A percentile compares a stretch with the other conserved stretches of the same genome.
phyloP scores from a whole-genome alignment of 2,329 filamentous ascomycete genomes.

The Trichothecium sympodiale region DNA sequence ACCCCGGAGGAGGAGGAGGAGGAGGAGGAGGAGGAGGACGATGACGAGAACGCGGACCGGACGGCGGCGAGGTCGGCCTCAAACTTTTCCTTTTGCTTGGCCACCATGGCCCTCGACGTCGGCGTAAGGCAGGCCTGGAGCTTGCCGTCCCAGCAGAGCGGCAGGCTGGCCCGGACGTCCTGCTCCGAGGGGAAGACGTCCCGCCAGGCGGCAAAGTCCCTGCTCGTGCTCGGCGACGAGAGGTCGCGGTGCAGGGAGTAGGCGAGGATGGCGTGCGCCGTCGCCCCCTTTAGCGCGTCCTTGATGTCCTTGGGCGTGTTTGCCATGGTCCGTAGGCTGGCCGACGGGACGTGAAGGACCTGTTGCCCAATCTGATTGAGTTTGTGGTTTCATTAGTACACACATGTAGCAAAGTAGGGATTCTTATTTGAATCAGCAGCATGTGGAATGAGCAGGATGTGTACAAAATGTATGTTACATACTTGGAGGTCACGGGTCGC shows the following conservation, averaged over 20 bases:
- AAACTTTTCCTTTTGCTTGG: slow-evolving; percentile 38
- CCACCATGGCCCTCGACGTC: slow-evolving; percentile 30
- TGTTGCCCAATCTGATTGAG: slow-evolving; percentile 29
- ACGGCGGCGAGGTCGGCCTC: slow-evolving; percentile 27
- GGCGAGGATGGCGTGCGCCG: slow-evolving; percentile 64
- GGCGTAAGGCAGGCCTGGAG: slow-evolving; percentile 32
- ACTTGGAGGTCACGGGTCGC: slow-evolving; percentile 58
- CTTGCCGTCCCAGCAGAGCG: slow-evolving; percentile 32
- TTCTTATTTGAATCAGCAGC: no score
- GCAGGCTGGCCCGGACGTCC: slow-evolving; percentile 42
- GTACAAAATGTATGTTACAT: slow-evolving; percentile 10
- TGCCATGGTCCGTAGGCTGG: slow-evolving; percentile 52
- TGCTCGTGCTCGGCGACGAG: no score
- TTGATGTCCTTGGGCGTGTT: slow-evolving; percentile 44
- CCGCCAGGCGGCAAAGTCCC: slow-evolving; percentile 35
- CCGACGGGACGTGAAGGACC: slow-evolving; percentile 54
- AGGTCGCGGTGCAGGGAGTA: slow-evolving; percentile 45
- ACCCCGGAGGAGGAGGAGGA: no score
- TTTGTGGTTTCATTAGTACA: not conserved
- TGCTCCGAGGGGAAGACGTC: slow-evolving; percentile 52
- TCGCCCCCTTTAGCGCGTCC: slow-evolving; percentile 37
- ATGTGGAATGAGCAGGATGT: not conserved
- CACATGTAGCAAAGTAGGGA: no score
- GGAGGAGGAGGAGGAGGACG: no score
- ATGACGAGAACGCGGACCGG: slow-evolving; percentile 11